Conservation (phyloP, 805 yeast genomes). For the Torulaspora quercuum region DNA sequence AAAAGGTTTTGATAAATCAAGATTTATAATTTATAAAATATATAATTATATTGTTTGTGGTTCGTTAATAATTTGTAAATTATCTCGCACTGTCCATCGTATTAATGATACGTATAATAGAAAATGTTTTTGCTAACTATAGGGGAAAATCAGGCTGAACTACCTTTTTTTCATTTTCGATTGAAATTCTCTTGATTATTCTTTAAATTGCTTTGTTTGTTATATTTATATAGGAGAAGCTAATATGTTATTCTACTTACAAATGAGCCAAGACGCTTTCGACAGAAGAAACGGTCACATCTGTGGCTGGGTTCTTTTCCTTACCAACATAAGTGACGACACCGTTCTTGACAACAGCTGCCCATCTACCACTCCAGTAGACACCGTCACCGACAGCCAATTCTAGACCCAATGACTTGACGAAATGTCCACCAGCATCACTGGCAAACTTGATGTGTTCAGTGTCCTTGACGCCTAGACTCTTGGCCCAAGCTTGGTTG, state of each 20-base stretch:
- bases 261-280: constrained; percentile 34
- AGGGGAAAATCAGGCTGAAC: constrained; percentile 1
- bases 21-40: constrained; percentile 4
- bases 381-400: constrained; percentile 53
- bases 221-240: neutral
- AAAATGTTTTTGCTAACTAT: too few relatives aligned
- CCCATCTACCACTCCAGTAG: constrained; percentile 65
- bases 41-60: constrained; percentile 22
- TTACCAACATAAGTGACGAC: constrained; percentile 46
- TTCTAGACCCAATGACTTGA: constrained; percentile 56
- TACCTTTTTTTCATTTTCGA: neutral
- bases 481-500: constrained; percentile 60
- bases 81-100: too few relatives aligned
- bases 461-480: constrained; percentile 35
- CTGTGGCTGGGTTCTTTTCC: constrained; percentile 37
- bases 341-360: constrained; percentile 62
- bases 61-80: constrained; percentile 19
- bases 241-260: constrained; percentile 12
- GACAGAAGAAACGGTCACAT: constrained; percentile 39
- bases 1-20: too few relatives aligned
- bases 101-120: too few relatives aligned
- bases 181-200: neutral
- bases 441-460: constrained; percentile 54
- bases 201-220: neutral
- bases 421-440: constrained; percentile 61